A percentile compares a stretch with the other conserved stretches of the same genome.
These are phyloP conservation scores for Camillea tinctor DNA, from an alignment of 2,329 filamentous ascomycete genomes.

Conservation along the genomic window DNA sequence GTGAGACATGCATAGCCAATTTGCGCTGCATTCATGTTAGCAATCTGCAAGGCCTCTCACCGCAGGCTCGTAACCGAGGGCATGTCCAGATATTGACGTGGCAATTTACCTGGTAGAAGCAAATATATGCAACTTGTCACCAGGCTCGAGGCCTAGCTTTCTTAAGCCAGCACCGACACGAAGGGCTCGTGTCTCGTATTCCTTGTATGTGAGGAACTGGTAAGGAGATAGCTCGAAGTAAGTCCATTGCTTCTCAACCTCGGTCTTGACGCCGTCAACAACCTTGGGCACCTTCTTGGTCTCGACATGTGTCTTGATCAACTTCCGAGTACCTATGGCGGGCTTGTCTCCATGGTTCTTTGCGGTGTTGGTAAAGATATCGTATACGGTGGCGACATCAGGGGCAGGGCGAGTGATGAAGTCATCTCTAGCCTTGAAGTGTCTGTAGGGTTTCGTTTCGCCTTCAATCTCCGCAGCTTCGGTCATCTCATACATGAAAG, in stretches of 20 bases:
- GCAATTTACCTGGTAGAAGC: constrained; percentile 70
- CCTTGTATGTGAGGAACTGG: constrained; percentile 72
- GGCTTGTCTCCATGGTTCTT: constrained; percentile 60
- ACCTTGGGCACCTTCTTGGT: constrained; percentile 88
- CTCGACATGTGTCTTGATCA: constrained; percentile 78
- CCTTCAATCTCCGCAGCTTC: constrained; percentile 68
- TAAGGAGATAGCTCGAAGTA: constrained; percentile 83
- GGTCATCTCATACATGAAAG: constrained; percentile 72
- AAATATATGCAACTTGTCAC: constrained; percentile 76
- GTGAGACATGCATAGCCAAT: constrained; percentile 84
- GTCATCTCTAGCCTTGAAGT: constrained; percentile 68
- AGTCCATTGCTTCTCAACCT: constrained; percentile 89
- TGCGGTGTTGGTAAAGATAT: constrained; percentile 71
- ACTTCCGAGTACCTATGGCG: constrained; percentile 68
- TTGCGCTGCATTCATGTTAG: constrained; percentile 50
- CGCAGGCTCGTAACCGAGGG: background rate
- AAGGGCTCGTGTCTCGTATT: constrained; percentile 71
- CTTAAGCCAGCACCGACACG: constrained; percentile 72
- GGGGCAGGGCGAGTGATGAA: constrained; percentile 65
- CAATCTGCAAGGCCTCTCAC: background rate
- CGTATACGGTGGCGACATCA: constrained; percentile 74
- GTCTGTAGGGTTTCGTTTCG: constrained; percentile 81
- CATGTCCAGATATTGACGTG: background rate
- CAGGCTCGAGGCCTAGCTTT: constrained; percentile 66
- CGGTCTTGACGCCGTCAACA: constrained; percentile 73